Evolutionary conservation across 2,329 filamentous ascomycete species (phyloP), one percentile per base, ranked within the genome.

Genomic region (Ophiostoma fasciatum): DNA sequence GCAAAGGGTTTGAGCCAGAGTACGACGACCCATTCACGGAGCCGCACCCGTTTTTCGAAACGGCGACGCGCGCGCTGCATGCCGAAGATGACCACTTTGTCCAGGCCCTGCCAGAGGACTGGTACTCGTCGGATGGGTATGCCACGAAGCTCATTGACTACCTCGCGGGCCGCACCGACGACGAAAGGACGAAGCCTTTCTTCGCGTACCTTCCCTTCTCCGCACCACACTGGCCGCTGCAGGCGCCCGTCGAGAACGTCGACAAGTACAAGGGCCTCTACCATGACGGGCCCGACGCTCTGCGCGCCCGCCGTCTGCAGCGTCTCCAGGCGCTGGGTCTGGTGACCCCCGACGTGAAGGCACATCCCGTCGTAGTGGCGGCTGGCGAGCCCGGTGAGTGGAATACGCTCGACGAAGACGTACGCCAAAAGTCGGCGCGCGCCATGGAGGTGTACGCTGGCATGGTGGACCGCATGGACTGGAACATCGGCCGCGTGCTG

Each of bases 401-500:
- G 66, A 48, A 51, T 4, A 60, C 63, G 4, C 49, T 69, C 49
- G 56, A 54, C 3, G 52, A 59, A 1, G 61, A 66, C 20, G 63
- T 65, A 40, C 55, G 55, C 36, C 55, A 55, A 4, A 62, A 62
- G 38, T 70, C 67, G 8, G 61, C 51, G 45, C 62, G 56, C 18
- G 63, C 67, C 0, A 75, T 75, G 71, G 72, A 76, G 46, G 63
- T 68, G 4, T 78, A 68, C 40, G 72, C 74, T 0, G 74, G 60
- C 11, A 78, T 78, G 69, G 71, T 77, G 4, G 71, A 77, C 38
- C 60, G 59, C 35, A 75, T 77, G 36, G 74, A 78, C 45, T 49
- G 50, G 39, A 72, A 74, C 40, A 63, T 78, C 14, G 72, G 72
- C 26, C 68, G 67, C 38, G 64, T 77, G 3, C 54, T 74, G 17